Evolutionary conservation across 352 stramenopile species (phyloP).

Genomic region (Pythium rhizo-oryzae): DNA sequence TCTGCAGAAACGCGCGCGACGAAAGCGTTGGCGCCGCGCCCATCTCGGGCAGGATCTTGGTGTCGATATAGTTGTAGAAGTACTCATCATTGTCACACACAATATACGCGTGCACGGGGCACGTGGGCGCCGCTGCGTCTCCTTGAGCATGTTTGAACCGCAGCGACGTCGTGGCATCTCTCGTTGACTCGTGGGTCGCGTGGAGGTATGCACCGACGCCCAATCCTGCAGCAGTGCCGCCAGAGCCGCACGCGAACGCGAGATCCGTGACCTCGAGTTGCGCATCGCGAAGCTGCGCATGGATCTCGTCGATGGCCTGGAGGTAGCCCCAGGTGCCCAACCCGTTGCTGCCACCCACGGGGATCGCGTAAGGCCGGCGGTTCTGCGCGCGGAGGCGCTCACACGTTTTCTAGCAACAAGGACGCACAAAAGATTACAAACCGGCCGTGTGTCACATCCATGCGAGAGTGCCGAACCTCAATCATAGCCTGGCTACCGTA

Average conservation of each 20-base stretch:
- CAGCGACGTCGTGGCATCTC: slow-evolving; percentile 30
- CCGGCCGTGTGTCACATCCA: no score
- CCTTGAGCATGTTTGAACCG: slow-evolving; percentile 31
- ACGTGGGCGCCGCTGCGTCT: slow-evolving; percentile 37
- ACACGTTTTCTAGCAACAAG: slow-evolving; percentile 50
- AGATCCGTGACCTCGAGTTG: slow-evolving; percentile 72
- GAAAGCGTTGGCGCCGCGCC: slow-evolving; percentile 48
- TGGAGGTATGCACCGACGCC: slow-evolving; percentile 75
- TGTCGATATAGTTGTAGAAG: slow-evolving; percentile 84
- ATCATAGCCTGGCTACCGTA: slow-evolving; percentile 85
- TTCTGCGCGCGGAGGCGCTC: slow-evolving; percentile 57
- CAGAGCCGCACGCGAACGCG: slow-evolving; percentile 86
- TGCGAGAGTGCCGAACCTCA: slow-evolving; percentile 36
- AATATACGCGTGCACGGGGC: slow-evolving; percentile 76
- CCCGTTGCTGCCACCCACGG: slow-evolving; percentile 91
- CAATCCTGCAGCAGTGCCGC: slow-evolving; percentile 78
- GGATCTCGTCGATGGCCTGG: slow-evolving; percentile 90
- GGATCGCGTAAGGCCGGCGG: slow-evolving; percentile 79
- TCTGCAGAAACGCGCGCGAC: slow-evolving; percentile 71
- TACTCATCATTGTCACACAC: slow-evolving; percentile 87
- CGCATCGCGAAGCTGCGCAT: slow-evolving; percentile 65
- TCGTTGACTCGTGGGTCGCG: slow-evolving; percentile 32
- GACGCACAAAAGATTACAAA: not conserved
- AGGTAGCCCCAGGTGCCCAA: slow-evolving; percentile 95
- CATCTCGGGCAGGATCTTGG: slow-evolving; percentile 74